Evolutionary conservation across 352 stramenopile genomes (phyloP).

Genomic region (Phytophthora kernoviae): DNA sequence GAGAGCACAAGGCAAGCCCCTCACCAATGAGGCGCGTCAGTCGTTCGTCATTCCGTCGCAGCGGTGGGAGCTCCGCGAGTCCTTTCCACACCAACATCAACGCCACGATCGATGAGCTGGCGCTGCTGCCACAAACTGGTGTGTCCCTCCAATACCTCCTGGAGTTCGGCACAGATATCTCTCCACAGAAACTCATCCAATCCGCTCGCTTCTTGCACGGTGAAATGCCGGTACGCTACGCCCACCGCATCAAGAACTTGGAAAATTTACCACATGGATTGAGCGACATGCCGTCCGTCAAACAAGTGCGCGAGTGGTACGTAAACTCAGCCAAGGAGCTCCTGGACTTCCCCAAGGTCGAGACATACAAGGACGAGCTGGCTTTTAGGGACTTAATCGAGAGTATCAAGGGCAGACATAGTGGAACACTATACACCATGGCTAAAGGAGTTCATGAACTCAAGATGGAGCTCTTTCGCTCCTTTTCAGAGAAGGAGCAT

Average conservation of each 20-base stretch:
- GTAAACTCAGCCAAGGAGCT: constrained; percentile 97
- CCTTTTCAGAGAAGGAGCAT: constrained; percentile 59
- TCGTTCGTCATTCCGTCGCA: constrained; percentile 11
- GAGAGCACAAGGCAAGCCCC: too few relatives aligned
- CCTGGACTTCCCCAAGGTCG: constrained; percentile 80
- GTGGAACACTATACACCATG: constrained; percentile 99
- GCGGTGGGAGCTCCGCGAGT: constrained; percentile 12
- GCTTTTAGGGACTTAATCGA: constrained; percentile 95
- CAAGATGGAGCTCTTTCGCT: constrained; percentile 87
- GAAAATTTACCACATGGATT: constrained; percentile 95
- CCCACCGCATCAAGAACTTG: constrained; percentile 95
- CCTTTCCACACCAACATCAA: constrained; percentile 50
- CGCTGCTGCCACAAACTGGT: constrained; percentile 77
- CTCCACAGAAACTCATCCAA: constrained; percentile 87
- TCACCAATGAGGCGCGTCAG: background rate
- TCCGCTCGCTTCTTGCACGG: constrained; percentile 96
- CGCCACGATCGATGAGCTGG: constrained; percentile 71
- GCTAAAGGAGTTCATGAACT: constrained; percentile 98
- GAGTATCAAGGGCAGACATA: constrained; percentile 97
- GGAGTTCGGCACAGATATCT: constrained; percentile 86
- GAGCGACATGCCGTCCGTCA: constrained; percentile 93
- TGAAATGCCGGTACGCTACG: constrained; percentile 98
- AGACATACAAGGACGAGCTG: constrained; percentile 89
- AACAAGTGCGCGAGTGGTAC: constrained; percentile 97
- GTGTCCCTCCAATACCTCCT: constrained; percentile 90